Evolutionary conservation across 2,329 filamentous ascomycete genomes (phyloP), one percentile per base, ranked within the genome.

Genomic region (Diaporthe vaccinii): DNA sequence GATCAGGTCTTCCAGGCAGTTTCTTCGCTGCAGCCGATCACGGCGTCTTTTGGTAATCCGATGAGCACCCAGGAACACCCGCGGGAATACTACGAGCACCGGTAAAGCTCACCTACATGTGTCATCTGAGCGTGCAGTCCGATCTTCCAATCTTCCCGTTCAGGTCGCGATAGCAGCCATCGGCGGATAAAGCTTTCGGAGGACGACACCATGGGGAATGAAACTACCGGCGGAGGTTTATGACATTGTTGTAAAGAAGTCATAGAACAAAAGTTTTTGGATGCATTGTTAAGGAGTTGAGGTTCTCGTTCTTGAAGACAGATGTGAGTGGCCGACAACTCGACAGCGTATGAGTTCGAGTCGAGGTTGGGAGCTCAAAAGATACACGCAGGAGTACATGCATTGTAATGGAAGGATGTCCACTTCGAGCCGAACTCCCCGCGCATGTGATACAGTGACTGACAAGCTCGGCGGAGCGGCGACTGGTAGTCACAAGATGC

Each of bases 1-100:
- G 68, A 76, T 20, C 75, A 76, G 44, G 73, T 76, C 25, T 76
- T 76, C 53, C 67, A 76, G 61, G 75, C 75, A 14, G 75, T 76
- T 7, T 76, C 75, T 34, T 74, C 75, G n/a, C 51, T 76, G 53
- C 75, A 76, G 68, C 75, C 75, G 7, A 76, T 76, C 49, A 76
- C 72, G 36, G 75, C 73, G 12, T 76, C 75, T 7, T 76, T 76
- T 62, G 75, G 75, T 20, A 74, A 72, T 22, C 70, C 70, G 17
- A 72, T 76, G 61, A 61, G 53, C 44, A 53, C 34, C 20, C 73
- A 72, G 53, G 72, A 76, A 22, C 55, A 70, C 44, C 65, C 65
- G 22, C 65, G 65, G 15, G 65, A 68, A 25, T 68, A 68, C 31
- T 68, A 53, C 46, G 65, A 53, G 25, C 31, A 68, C 15, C 65